Percentiles rank a stretch among this genome's conserved stretches.
Conservation (phyloP, 805 yeast genomes). For the Yamadazyma phyllophila region DNA sequence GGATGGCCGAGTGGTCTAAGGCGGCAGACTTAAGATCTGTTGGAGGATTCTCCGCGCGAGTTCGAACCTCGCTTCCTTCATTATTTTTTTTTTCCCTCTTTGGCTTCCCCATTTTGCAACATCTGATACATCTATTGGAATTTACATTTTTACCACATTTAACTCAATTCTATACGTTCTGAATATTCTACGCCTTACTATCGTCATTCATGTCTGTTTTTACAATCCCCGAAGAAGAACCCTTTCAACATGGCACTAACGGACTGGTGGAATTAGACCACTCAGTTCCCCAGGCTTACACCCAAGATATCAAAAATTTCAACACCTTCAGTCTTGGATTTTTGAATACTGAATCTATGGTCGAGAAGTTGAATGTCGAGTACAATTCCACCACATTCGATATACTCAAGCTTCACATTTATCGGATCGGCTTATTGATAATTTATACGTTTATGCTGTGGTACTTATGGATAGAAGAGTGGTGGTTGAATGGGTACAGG, state of each 20-base stretch:
- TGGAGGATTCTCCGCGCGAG: constrained; percentile 48
- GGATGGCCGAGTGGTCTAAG: constrained; percentile 51
- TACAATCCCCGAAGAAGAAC: background rate
- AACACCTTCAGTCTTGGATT: constrained; percentile 15
- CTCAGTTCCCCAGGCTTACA: background rate
- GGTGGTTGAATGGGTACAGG: background rate
- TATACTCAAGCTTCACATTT: constrained; percentile 18
- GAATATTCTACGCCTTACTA: background rate
- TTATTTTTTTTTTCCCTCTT: too few relatives aligned
- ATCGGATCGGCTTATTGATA: constrained; percentile 13
- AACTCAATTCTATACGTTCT: background rate
- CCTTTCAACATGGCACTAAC: background rate
- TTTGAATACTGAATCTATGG: constrained; percentile 7
- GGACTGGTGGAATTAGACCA: background rate
- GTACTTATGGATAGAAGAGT: background rate
- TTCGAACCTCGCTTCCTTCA: constrained; percentile 49
- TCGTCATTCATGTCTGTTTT: background rate
- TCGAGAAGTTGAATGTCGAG: constrained; percentile 16
- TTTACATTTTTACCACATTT: background rate
- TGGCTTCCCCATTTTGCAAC: background rate
- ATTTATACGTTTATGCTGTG: background rate
- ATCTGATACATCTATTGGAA: too few relatives aligned
- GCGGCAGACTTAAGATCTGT: constrained; percentile 48
- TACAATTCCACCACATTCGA: constrained; percentile 17
- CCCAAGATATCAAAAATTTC: constrained; percentile 7